Evolutionary conservation across 495 filamentous ascomycete species (phyloP).

Genomic region (Podospora sp.): DNA sequence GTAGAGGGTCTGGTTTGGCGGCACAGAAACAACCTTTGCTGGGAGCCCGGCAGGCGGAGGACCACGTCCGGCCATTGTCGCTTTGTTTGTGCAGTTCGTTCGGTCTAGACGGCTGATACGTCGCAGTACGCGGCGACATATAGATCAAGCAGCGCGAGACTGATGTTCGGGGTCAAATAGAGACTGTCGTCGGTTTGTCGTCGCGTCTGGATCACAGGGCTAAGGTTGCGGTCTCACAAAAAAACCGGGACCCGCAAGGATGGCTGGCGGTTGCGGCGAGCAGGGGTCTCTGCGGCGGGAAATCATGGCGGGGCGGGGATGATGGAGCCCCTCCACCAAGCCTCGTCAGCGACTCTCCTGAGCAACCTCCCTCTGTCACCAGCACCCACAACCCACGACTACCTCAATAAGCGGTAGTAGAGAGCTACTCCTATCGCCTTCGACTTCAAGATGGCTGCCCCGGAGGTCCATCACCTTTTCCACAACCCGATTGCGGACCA

Average conservation of each 20-base stretch:
- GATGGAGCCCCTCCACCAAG: conserved; percentile 14
- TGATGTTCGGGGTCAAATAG: background rate
- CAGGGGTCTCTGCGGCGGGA: background rate
- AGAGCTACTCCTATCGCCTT: conserved; percentile 96
- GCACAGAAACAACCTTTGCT: conserved; percentile 47
- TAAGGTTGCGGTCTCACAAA: conserved; percentile 8
- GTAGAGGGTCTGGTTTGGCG: conserved; percentile 67
- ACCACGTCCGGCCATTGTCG: conserved; percentile 39
- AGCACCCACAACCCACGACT: conserved; percentile 20
- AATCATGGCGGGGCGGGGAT: background rate
- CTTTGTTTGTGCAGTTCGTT: background rate
- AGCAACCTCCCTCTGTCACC: conserved; percentile 9
- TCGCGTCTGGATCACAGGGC: background rate
- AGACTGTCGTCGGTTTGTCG: conserved; percentile 3
- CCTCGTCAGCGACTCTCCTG: conserved; percentile 13
- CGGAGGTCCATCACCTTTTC: conserved; percentile 95
- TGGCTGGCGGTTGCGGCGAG: background rate
- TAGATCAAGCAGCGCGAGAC: background rate
- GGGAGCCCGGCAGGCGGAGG: conserved; percentile 39
- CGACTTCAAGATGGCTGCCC: conserved; percentile 65
- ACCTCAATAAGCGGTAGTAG: conserved; percentile 73
- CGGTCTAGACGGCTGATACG: background rate
- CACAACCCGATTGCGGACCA: conserved; percentile 96
- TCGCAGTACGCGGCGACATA: background rate
- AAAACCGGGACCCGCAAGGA: background rate